Conservation (phyloP, 179 eudicot species). For the Pouteria campechiana region DNA sequence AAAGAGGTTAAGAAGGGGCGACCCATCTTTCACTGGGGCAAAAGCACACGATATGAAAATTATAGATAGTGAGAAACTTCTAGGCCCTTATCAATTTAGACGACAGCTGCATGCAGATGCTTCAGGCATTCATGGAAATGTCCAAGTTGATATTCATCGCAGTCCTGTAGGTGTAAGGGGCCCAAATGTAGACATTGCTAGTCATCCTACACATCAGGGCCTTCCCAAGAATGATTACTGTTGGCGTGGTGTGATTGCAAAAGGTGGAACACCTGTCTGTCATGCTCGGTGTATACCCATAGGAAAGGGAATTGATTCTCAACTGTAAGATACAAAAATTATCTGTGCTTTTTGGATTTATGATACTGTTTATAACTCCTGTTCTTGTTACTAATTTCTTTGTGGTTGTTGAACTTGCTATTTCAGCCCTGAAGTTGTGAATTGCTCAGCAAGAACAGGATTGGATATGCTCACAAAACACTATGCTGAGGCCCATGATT, state of each 20-base stretch:
- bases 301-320: conserved; percentile 56
- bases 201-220: no score
- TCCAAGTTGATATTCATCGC: conserved; percentile 13
- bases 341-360: not conserved
- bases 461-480: conserved; percentile 80
- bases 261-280: conserved; percentile 85
- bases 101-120: no score
- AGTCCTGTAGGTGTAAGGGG: conserved; percentile 21
- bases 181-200: conserved; percentile 16
- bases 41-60: conserved; percentile 11
- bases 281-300: conserved; percentile 87
- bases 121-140: conserved; percentile 10
- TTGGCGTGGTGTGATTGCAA: conserved; percentile 95
- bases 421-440: conserved; percentile 76
- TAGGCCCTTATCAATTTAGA: conserved; percentile 28
- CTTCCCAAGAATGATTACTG: conserved; percentile 40
- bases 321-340: conserved; percentile 57
- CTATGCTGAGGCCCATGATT: conserved; percentile 74
- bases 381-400: conserved; percentile 1
- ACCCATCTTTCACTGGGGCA: conserved; percentile 16
- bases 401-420: not conserved
- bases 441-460: conserved; percentile 94
- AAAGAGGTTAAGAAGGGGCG: conserved; percentile 63
- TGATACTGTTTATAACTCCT: not conserved
- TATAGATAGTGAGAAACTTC: conserved; percentile 17